A percentile compares a stretch with the other conserved stretches of the same genome.
Conservation (phyloP, 1,284 basidiomycete genomes). For the Trichosporon faecale region DNA sequence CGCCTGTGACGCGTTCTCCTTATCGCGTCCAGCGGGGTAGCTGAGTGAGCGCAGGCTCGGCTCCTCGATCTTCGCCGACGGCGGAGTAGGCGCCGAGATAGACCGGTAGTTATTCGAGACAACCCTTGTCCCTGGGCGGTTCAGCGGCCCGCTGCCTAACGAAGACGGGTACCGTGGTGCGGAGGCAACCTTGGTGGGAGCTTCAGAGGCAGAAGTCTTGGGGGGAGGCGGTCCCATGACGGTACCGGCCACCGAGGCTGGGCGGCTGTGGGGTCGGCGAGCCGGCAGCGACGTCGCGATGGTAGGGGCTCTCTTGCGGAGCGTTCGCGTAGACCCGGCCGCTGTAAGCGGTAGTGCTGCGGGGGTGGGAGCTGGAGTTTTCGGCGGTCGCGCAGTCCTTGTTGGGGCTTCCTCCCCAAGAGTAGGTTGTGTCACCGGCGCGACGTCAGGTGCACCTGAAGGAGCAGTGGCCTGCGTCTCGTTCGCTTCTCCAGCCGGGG, state of each 20-base stretch:
- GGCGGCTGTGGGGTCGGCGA: slow-evolving; percentile 15
- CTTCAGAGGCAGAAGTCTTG: not conserved
- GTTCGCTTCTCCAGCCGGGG: not conserved
- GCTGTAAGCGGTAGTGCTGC: not conserved
- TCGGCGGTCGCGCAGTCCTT: not conserved
- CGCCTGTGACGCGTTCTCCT: not conserved
- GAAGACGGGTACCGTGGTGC: slow-evolving; percentile 46
- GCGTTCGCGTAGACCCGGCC: not conserved
- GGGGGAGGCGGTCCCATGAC: not conserved
- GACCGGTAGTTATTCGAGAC: slow-evolving; percentile 38
- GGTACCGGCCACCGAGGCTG: not conserved
- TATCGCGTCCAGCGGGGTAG: not conserved
- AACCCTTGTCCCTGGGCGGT: slow-evolving; percentile 35
- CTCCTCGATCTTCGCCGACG: not conserved
- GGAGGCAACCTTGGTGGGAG: slow-evolving; percentile 14
- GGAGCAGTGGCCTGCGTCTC: not conserved
- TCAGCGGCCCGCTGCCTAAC: slow-evolving; percentile 40
- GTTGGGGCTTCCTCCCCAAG: not conserved
- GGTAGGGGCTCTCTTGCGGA: slow-evolving; percentile 1
- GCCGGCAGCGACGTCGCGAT: slow-evolving; percentile 4
- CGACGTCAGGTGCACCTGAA: not conserved
- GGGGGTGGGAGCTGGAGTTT: not conserved
- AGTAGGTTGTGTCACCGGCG: not conserved
- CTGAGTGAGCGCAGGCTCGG: not conserved
- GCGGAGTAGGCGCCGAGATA: not conserved